Conservation (phyloP, 441 rosid genomes). For the Corymbia citriodora region DNA sequence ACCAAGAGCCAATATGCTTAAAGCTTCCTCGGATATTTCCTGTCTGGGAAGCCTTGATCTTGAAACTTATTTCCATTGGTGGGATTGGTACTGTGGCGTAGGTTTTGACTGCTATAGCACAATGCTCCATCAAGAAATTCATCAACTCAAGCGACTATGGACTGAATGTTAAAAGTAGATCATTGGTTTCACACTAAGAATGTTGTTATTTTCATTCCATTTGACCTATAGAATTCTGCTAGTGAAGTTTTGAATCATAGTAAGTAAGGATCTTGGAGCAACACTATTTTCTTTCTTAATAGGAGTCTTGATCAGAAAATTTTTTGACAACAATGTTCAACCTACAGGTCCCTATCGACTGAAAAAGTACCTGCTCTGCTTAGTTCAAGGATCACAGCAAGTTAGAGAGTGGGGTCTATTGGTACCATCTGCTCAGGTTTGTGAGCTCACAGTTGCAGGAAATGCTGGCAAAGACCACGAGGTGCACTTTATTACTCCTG, state of each 20-base stretch:
- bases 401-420: slow-evolving; percentile 76
- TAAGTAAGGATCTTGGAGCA: neutral
- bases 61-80: neutral
- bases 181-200: neutral
- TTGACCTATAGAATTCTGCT: neutral
- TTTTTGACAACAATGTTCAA: neutral
- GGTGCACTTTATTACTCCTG: slow-evolving; percentile 64
- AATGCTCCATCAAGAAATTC: neutral
- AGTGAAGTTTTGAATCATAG: neutral
- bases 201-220: neutral
- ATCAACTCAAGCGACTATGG: neutral
- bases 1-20: neutral
- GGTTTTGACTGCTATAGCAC: neutral
- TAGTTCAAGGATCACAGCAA: slow-evolving; percentile 57
- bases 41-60: neutral
- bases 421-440: slow-evolving; percentile 70
- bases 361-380: slow-evolving; percentile 35
- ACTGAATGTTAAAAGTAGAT: neutral
- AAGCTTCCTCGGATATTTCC: neutral
- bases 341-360: slow-evolving; percentile 64
- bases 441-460: slow-evolving; percentile 41
- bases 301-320: neutral
- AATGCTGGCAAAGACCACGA: slow-evolving; percentile 80
- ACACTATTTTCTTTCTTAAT: neutral
- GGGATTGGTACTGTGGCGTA: neutral